phyloP scores from a whole-genome alignment of 1,284 basidiomycete genomes.

The Apiotrichum siamense region DNA sequence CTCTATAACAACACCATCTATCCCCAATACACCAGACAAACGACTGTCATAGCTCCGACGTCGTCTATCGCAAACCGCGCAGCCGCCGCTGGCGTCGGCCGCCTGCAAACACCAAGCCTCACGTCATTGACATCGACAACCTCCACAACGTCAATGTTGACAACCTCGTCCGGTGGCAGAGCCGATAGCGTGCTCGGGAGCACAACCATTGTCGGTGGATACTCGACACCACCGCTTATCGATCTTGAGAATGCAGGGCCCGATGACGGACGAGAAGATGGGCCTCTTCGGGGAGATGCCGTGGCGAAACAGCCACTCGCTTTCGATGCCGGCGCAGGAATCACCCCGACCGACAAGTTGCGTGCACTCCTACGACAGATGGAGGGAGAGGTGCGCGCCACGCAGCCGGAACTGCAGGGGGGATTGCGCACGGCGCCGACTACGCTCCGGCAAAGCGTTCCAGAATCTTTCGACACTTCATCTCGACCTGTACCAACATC shows the following conservation, averaged over 20 bases:
- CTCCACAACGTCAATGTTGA: conserved; percentile 11
- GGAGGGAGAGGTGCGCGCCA: conserved; percentile 9
- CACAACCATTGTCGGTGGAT: conserved; percentile 3
- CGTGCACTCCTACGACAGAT: conserved; percentile 13
- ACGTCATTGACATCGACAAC: conserved; percentile 1
- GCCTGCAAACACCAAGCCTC: neutral
- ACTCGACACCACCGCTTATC: conserved; percentile 10
- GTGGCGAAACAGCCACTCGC: conserved; percentile 1
- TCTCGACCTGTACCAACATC: neutral
- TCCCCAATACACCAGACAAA: neutral
- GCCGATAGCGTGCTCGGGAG: conserved; percentile 5
- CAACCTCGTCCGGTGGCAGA: neutral
- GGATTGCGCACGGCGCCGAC: neutral
- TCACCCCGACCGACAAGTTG: conserved; percentile 16
- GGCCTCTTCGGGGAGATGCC: neutral
- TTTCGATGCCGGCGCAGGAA: conserved; percentile 6
- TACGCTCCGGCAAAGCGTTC: neutral
- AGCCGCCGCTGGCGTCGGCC: neutral
- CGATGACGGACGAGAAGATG: neutral
- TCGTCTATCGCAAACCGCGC: neutral
- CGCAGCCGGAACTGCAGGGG: neutral
- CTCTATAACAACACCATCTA: neutral
- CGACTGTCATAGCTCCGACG: neutral
- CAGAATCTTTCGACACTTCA: neutral
- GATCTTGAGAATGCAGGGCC: conserved; percentile 8